Conservation (phyloP, 768 basidiomycete genomes). For the Collybia sp. region DNA sequence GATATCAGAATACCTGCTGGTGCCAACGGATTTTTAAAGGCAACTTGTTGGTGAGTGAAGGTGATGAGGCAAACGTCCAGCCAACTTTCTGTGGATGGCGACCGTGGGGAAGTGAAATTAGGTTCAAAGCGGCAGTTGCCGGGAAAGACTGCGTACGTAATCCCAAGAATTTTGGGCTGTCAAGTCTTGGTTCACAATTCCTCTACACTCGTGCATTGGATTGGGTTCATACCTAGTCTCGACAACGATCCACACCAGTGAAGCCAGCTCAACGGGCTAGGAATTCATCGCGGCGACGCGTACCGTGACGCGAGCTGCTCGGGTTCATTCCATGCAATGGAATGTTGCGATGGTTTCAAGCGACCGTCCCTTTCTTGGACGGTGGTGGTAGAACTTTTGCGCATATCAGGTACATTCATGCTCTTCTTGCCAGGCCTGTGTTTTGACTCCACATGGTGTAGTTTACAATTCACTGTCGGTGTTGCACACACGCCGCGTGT, state of each 20-base stretch:
- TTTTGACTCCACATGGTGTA: too few species aligned
- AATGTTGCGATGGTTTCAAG: slow-evolving; percentile 75
- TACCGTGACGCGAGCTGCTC: slow-evolving; percentile 12
- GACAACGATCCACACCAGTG: neutral
- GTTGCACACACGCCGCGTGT: too few species aligned
- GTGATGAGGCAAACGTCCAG: slow-evolving; percentile 9
- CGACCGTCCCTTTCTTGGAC: slow-evolving; percentile 44
- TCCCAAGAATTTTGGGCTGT: neutral
- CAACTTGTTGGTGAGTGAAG: slow-evolving; percentile 36
- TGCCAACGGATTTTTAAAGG: slow-evolving; percentile 98
- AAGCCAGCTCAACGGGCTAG: slow-evolving; percentile 3
- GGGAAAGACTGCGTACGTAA: slow-evolving; percentile 1
- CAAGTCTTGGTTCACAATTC: neutral
- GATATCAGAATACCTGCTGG: slow-evolving; percentile 47
- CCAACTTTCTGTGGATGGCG: slow-evolving; percentile 31
- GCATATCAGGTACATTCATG: slow-evolving; percentile 13
- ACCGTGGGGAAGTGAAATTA: slow-evolving; percentile 24
- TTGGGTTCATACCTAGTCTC: neutral
- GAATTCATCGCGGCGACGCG: slow-evolving; percentile 5
- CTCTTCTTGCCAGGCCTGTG: too few species aligned
- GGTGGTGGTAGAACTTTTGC: slow-evolving; percentile 19
- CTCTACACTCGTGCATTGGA: neutral
- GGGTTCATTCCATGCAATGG: slow-evolving; percentile 50
- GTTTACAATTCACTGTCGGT: too few species aligned
- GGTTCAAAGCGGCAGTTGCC: slow-evolving; percentile 24